phyloP scores from a whole-genome alignment of 768 basidiomycete species.

The Hortiboletus campestris region DNA sequence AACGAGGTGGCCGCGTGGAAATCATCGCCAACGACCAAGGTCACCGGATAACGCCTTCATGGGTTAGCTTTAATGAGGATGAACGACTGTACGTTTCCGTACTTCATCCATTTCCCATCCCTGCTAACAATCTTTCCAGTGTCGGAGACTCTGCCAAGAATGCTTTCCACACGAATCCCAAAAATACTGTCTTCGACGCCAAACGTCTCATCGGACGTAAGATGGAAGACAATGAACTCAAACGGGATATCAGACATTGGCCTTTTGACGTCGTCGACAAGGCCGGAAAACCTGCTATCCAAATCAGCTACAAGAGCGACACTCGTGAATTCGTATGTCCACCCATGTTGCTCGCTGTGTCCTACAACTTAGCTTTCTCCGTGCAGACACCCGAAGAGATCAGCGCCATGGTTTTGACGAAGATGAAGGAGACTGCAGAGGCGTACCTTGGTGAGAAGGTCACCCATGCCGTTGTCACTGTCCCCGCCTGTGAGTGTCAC shows the following conservation, averaged over 20 bases:
- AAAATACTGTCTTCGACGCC: slow-evolving; percentile 95
- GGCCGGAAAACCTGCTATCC: slow-evolving; percentile 75
- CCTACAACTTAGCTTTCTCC: neutral
- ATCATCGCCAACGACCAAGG: slow-evolving; percentile 90
- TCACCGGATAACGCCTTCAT: slow-evolving; percentile 86
- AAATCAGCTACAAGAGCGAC: slow-evolving; percentile 77
- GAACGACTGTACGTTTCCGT: slow-evolving; percentile 53
- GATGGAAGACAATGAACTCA: slow-evolving; percentile 74
- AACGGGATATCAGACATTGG: slow-evolving; percentile 88
- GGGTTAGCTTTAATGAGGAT: slow-evolving; percentile 79
- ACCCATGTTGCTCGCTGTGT: neutral
- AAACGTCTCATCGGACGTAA: slow-evolving; percentile 93
- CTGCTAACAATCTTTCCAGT: slow-evolving; percentile 13
- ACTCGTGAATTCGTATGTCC: slow-evolving; percentile 75
- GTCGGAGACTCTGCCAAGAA: slow-evolving; percentile 98
- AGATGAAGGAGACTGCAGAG: slow-evolving; percentile 99
- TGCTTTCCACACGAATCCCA: slow-evolving; percentile 85
- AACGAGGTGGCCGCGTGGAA: slow-evolving; percentile 82
- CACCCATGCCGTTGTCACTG: slow-evolving; percentile 96
- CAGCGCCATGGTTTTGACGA: slow-evolving; percentile 89
- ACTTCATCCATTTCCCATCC: neutral
- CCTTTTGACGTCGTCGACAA: slow-evolving; percentile 82
- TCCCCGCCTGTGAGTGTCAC: slow-evolving; percentile 78
- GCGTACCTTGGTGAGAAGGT: slow-evolving; percentile 95
- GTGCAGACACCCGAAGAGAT: slow-evolving; percentile 89